A percentile compares a stretch with the other conserved stretches of the same genome.
Evolutionary conservation across 2,329 filamentous ascomycete genomes (phyloP).

Genomic region (Zymoseptoria tritici): DNA sequence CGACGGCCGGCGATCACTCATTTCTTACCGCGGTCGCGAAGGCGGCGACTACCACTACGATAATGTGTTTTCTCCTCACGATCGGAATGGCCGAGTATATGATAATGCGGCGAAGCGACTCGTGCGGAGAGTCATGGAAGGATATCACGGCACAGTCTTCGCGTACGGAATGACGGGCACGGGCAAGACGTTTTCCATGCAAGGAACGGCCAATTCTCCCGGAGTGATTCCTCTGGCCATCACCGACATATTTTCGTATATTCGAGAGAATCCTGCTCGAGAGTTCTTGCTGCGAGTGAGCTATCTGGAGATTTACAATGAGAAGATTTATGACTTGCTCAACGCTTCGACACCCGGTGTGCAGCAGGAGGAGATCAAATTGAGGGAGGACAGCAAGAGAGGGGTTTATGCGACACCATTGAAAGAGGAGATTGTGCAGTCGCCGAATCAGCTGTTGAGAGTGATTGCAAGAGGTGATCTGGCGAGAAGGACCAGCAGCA

Average conservation of each 20-base stretch:
- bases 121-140: conserved; percentile 95
- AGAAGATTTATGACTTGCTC: conserved; percentile 89
- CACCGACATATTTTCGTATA: conserved; percentile 98
- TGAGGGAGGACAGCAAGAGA: conserved; percentile 91
- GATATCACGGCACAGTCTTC: conserved; percentile 96
- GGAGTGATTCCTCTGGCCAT: conserved; percentile 96
- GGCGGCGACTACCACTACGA: conserved; percentile 92
- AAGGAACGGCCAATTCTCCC: conserved; percentile 88
- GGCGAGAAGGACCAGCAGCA: conserved; percentile 82
- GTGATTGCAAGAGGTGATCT: conserved; percentile 94
- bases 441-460: conserved; percentile 84
- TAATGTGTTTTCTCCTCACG: conserved; percentile 90
- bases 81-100: conserved; percentile 92
- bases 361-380: conserved; percentile 86
- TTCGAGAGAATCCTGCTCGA: conserved; percentile 87
- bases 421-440: conserved; percentile 98
- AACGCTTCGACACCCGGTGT: conserved; percentile 57
- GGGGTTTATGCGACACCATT: conserved; percentile 93
- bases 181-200: conserved; percentile 99
- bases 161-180: conserved; percentile 99
- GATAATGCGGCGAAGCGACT: conserved; percentile 89
- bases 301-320: conserved; percentile 98
- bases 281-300: conserved; percentile 94
- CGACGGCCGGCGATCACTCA: conserved; percentile 71
- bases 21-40: conserved; percentile 80